Conservation (phyloP, 164 flowering plant genomes). For the Vitis riparia region DNA sequence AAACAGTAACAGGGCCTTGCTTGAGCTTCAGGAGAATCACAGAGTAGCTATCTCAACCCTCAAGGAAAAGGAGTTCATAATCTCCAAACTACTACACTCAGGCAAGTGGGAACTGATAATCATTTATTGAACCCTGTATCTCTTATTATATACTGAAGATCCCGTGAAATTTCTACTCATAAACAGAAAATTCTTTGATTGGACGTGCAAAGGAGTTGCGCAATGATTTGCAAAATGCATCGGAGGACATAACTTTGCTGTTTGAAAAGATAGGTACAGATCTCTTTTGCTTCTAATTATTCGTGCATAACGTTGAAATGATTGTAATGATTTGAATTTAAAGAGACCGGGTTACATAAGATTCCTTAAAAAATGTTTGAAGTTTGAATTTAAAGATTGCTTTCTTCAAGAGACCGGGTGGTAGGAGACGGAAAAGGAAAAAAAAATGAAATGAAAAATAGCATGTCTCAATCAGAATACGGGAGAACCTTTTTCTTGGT, state of each 20-base stretch:
- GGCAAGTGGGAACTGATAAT: constrained; percentile 32
- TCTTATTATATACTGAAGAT: neutral
- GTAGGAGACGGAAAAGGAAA: too few relatives aligned
- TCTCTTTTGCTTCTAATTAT: neutral
- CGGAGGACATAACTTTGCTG: constrained; percentile 60
- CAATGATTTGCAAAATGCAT: constrained; percentile 58
- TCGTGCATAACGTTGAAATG: too few relatives aligned
- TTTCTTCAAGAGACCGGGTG: too few relatives aligned
- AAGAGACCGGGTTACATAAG: too few relatives aligned
- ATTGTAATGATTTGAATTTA: too few relatives aligned
- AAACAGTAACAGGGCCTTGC: constrained; percentile 44
- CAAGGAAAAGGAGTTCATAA: constrained; percentile 66
- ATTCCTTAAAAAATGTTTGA: too few relatives aligned
- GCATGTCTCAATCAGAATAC: too few relatives aligned
- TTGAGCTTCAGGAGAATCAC: constrained; percentile 67
- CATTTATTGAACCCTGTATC: neutral
- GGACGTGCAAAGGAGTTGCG: constrained; percentile 69
- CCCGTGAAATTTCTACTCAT: neutral
- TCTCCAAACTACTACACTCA: constrained; percentile 60
- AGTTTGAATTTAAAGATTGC: too few relatives aligned
- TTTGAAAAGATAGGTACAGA: constrained; percentile 55
- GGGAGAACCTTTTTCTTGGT: too few relatives aligned
- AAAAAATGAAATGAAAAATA: too few relatives aligned
- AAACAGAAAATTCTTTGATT: constrained; percentile 63
- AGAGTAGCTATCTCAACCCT: constrained; percentile 33